Percentiles rank a stretch among this genome's conserved stretches.
These are phyloP conservation scores for Parietichytrium sp. DNA, from an alignment of 108 stramenopile species.

Conservation along the genomic window DNA sequence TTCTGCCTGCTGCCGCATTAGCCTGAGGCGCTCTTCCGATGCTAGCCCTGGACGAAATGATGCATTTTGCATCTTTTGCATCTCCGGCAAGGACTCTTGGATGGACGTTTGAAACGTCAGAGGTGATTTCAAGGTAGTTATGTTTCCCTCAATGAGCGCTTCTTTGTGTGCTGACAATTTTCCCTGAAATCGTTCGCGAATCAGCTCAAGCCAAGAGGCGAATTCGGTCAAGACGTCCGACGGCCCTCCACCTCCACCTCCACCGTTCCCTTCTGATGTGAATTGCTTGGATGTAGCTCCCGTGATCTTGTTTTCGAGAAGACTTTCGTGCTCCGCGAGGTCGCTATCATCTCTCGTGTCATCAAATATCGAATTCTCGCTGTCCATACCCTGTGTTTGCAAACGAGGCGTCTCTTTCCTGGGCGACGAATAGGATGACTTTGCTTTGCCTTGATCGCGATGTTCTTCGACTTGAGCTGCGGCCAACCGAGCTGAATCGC, in stretches of 20 bases:
- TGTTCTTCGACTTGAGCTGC: no score
- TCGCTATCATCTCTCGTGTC: no score
- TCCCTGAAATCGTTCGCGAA: not conserved
- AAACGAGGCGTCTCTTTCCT: no score
- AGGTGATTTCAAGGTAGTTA: not conserved
- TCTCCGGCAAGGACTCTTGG: not conserved
- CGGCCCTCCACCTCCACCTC: no score
- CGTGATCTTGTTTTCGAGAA: no score
- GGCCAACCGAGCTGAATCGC: no score
- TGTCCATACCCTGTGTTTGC: no score
- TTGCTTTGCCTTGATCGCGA: no score
- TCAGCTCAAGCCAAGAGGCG: not conserved
- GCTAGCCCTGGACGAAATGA: not conserved
- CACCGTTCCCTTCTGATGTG: not conserved
- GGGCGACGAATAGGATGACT: no score
- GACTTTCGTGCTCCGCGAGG: no score
- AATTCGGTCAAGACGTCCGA: conserved; percentile 12
- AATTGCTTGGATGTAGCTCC: no score
- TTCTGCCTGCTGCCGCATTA: conserved; percentile 18
- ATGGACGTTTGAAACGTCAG: not conserved
- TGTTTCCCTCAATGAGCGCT: not conserved
- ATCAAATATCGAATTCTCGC: no score
- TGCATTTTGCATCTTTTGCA: not conserved
- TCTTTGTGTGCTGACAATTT: not conserved
- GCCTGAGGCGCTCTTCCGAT: not conserved